A percentile compares a stretch with the other conserved stretches of the same genome.
These are phyloP conservation scores for Trebouxia gelatinosa DNA, from an alignment of 163 green algal genomes.

Conservation along the genomic window DNA sequence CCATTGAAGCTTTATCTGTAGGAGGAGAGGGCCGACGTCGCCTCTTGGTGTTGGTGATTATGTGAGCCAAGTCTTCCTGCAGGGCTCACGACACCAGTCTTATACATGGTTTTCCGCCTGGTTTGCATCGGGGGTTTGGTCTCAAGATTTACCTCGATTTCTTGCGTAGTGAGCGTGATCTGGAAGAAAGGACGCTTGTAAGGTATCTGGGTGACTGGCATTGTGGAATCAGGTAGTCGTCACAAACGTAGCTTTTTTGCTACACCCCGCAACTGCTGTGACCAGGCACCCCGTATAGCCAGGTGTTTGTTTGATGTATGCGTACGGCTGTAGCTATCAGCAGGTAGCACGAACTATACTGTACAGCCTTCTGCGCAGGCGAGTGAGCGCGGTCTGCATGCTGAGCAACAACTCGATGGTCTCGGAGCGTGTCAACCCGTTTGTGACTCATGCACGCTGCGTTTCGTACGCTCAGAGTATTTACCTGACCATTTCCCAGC, in stretches of 20 bases:
- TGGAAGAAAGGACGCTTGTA: conserved; percentile 78
- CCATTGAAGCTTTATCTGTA: too few species aligned
- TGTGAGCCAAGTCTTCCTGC: conserved; percentile 68
- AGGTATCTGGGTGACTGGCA: conserved; percentile 55
- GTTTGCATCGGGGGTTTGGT: not conserved
- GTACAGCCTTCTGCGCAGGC: not conserved
- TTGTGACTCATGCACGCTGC: too few species aligned
- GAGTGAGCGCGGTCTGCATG: not conserved
- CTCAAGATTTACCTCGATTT: conserved; percentile 66
- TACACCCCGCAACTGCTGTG: not conserved
- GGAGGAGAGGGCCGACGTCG: conserved; percentile 36
- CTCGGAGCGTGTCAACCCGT: conserved; percentile 12
- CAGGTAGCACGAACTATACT: not conserved
- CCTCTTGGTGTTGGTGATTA: conserved; percentile 76
- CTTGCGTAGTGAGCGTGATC: conserved; percentile 58
- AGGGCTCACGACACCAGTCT: not conserved
- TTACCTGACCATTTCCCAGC: too few species aligned
- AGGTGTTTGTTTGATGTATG: not conserved
- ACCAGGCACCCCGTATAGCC: not conserved
- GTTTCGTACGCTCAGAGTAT: too few species aligned
- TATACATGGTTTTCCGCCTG: not conserved
- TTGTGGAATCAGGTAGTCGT: not conserved
- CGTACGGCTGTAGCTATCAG: not conserved
- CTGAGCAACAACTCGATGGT: too few species aligned
- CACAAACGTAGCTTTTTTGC: too few species aligned